Conservation (phyloP, 768 basidiomycete species). For the Lanmaoa rubissima region DNA sequence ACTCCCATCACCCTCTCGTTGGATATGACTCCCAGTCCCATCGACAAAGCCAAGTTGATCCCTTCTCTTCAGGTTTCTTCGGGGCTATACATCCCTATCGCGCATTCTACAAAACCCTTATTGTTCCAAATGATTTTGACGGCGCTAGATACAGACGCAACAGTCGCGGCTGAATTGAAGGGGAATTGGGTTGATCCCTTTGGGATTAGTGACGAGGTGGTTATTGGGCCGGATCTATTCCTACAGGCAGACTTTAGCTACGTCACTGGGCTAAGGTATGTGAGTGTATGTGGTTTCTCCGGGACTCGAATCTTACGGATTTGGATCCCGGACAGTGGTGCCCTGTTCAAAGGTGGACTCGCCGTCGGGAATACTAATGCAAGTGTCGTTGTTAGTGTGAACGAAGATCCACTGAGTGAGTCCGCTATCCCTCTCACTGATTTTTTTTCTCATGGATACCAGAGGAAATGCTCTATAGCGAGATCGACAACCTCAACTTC, state of each 20-base stretch:
- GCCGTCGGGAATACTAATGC: not conserved
- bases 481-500: conserved; percentile 10
- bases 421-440: not conserved
- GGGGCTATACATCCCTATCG: conserved; percentile 1
- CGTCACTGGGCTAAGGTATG: conserved; percentile 2
- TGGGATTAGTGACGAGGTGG: not conserved
- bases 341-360: conserved; percentile 1
- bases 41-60: not conserved
- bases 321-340: not conserved
- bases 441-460: not conserved
- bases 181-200: conserved; percentile 7
- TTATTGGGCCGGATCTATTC: not conserved
- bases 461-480: conserved; percentile 6
- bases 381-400: not conserved
- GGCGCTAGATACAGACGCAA: not conserved
- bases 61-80: conserved; percentile 1
- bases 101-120: not conserved
- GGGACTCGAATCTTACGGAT: not conserved
- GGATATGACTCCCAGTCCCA: conserved; percentile 1
- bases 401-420: conserved; percentile 9
- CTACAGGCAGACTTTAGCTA: conserved; percentile 2
- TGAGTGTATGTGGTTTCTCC: not conserved
- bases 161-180: not conserved
- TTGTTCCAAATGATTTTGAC: conserved; percentile 3
- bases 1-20: not conserved